Evolutionary conservation across 345 rosid genomes (phyloP).

Genomic region (Draba incana): DNA sequence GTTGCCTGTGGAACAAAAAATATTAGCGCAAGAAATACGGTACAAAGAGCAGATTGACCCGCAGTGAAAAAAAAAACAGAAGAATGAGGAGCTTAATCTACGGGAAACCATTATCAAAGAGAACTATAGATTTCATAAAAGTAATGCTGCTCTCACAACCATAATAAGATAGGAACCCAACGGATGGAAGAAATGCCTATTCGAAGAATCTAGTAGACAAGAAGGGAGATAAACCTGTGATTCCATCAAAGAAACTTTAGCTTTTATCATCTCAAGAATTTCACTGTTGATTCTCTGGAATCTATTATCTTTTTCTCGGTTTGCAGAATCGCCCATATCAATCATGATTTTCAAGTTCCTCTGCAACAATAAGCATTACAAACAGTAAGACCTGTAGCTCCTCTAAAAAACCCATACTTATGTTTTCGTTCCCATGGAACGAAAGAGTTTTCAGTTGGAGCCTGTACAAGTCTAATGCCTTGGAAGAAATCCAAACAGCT

Average conservation of each 20-base stretch:
- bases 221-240: constrained; percentile 34
- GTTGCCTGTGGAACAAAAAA: constrained; percentile 41
- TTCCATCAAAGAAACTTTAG: constrained; percentile 39
- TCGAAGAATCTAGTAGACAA: not conserved
- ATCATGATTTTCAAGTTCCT: constrained; percentile 90
- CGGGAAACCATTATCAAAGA: not conserved
- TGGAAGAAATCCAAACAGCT: not conserved
- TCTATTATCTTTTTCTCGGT: constrained; percentile 78
- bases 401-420: constrained; percentile 8
- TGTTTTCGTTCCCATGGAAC: not conserved
- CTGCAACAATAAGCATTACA: constrained; percentile 47
- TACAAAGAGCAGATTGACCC: constrained; percentile 10
- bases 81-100: constrained; percentile 1
- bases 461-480: constrained; percentile 2
- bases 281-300: constrained; percentile 83
- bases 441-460: constrained; percentile 3
- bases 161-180: not conserved
- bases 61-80: constrained; percentile 8
- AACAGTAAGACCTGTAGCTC: constrained; percentile 15
- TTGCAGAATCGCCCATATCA: constrained; percentile 66
- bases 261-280: constrained; percentile 75
- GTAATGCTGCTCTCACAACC: not conserved
- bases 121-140: not conserved
- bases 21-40: constrained; percentile 1
- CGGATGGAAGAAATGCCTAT: constrained; percentile 1